Evolutionary conservation across 768 basidiomycete genomes (phyloP), one percentile per base, ranked within the genome.

Genomic region (Leucocoprinus birnbaumii): DNA sequence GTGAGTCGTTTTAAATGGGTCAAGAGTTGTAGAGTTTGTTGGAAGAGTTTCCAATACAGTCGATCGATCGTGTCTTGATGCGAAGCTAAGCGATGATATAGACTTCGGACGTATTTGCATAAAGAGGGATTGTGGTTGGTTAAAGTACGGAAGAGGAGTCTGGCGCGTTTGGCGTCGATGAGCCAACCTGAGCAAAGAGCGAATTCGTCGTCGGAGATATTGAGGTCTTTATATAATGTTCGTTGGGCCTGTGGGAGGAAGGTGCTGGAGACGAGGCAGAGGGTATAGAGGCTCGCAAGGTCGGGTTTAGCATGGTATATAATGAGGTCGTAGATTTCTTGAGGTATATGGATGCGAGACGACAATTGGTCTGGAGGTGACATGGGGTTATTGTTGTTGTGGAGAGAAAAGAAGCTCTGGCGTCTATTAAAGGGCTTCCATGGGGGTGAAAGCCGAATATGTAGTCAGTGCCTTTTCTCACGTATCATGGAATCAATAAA

Each of bases 401-500:
- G 31, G 31, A 11, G 31, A 31, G 31, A 14, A 19, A 41, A 41
- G 18, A 41, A 41, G 40, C 8, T 31, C 31, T 31, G 11, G 31
- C n/a, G n/a, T n/a, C n/a, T n/a, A n/a, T n/a, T n/a, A n/a, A n/a
- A n/a, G n/a, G n/a, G n/a, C n/a, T n/a, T n/a, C n/a, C n/a, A n/a
- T n/a, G n/a, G n/a, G n/a, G n/a, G n/a, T n/a, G 31, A 11, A 31
- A 31, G 31, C 31, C 6, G 31, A 31, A 5, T 31, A 31, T 31
- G 31, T 31, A 11, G 31, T 31, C 31, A 31, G 31, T 5, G 31
- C 6, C 31, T 31, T n/a, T 31, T 31, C 31, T 31, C 31, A 31
- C 31, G 31, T 11, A 31, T 31, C 31, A 31, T 11, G 31, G 97
- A 77, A 2, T 94, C 77, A 0, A 89, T 82, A 6, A 96, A n/a